phyloP scores from a whole-genome alignment of 768 basidiomycete genomes.

The Mycena filopes region DNA sequence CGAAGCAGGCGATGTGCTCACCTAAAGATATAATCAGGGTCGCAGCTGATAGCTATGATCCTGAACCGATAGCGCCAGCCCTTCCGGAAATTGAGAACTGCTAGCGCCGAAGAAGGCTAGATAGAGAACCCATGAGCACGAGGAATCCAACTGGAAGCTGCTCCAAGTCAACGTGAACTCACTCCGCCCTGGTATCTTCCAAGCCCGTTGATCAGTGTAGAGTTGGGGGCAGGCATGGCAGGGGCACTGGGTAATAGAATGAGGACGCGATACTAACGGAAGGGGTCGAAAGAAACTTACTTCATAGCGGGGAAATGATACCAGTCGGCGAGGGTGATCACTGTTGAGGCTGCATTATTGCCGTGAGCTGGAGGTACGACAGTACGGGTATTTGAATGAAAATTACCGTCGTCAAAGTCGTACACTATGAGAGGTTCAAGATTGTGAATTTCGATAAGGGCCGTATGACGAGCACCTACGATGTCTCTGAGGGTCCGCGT shows the following conservation, averaged over 20 bases:
- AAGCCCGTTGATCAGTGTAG: constrained; percentile 47
- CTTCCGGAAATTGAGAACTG: background rate
- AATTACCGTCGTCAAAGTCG: constrained; percentile 58
- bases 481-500: background rate
- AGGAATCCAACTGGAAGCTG: too few relatives aligned
- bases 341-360: constrained; percentile 44
- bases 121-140: too few relatives aligned
- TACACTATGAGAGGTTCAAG: constrained; percentile 3
- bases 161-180: too few relatives aligned
- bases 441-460: constrained; percentile 11
- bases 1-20: constrained; percentile 39
- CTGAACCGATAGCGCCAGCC: background rate
- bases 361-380: background rate
- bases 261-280: constrained; percentile 31
- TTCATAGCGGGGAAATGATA: constrained; percentile 28
- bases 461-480: background rate
- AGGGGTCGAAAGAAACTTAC: constrained; percentile 39
- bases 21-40: constrained; percentile 34
- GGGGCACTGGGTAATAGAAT: constrained; percentile 4
- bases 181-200: constrained; percentile 45
- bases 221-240: constrained; percentile 42
- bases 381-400: background rate
- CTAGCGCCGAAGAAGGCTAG: constrained; percentile 3
- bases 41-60: too few relatives aligned
- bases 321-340: constrained; percentile 54